Percentiles rank a stretch among this genome's conserved stretches.
Evolutionary conservation across 345 rosid genomes (phyloP).

Genomic region (Murraya paniculata): DNA sequence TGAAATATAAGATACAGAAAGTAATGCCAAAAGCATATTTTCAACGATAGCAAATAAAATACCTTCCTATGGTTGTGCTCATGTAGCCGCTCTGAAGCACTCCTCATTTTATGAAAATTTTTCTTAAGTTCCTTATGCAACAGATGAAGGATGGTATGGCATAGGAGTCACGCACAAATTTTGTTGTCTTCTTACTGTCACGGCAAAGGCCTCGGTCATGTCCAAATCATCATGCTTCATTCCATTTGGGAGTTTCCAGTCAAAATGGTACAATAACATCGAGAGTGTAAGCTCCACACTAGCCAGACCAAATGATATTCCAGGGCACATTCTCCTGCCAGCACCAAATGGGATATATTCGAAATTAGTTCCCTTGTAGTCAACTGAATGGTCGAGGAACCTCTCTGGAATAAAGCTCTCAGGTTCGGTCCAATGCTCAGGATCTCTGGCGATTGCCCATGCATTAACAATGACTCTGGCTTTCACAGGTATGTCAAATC

Average conservation of each 20-base stretch:
- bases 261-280: constrained; percentile 22
- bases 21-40: too few relatives aligned
- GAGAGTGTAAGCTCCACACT: constrained; percentile 19
- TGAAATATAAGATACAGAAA: too few relatives aligned
- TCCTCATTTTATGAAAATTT: background rate
- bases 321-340: constrained; percentile 31
- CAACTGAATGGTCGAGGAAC: constrained; percentile 10
- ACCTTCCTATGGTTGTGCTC: too few relatives aligned
- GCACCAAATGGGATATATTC: constrained; percentile 28
- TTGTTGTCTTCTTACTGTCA: background rate
- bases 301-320: constrained; percentile 10
- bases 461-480: constrained; percentile 12
- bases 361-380: constrained; percentile 17
- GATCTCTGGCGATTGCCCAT: constrained; percentile 19
- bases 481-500: constrained; percentile 4
- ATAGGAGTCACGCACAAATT: constrained; percentile 12
- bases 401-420: constrained; percentile 23
- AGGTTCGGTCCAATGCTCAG: constrained; percentile 3
- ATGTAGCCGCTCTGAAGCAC: background rate
- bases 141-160: background rate
- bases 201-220: constrained; percentile 17
- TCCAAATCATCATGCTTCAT: constrained; percentile 10
- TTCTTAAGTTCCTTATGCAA: background rate
- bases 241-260: constrained; percentile 21
- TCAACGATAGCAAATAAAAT: too few relatives aligned